Evolutionary conservation across 2,329 filamentous ascomycete genomes (phyloP).

Genomic region (Fusarium dimerum): DNA sequence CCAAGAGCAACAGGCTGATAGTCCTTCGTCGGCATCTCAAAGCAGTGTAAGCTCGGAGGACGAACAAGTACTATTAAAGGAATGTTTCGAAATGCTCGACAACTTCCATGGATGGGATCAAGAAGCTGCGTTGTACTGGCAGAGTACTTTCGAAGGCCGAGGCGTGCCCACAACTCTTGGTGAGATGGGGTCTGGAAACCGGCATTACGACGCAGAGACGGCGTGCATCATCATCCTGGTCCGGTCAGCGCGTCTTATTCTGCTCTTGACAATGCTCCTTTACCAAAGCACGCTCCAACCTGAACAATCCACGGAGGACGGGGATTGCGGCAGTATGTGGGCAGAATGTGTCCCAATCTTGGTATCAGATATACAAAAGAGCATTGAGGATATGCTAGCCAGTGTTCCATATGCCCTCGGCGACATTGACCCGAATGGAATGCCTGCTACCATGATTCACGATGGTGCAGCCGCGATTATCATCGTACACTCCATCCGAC

Average conservation of each 20-base stretch:
- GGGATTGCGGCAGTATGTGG: constrained; percentile 13
- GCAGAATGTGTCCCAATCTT: constrained; percentile 19
- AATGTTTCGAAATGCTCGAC: constrained; percentile 32
- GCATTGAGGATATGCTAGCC: constrained; percentile 34
- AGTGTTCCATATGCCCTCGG: constrained; percentile 35
- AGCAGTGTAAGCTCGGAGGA: constrained; percentile 1
- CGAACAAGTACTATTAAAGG: constrained; percentile 10
- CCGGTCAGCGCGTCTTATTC: constrained; percentile 32
- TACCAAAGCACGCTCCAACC: constrained; percentile 22
- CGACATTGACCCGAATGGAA: constrained; percentile 27
- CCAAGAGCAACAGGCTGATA: not conserved
- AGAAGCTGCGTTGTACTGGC: constrained; percentile 34
- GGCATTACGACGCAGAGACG: constrained; percentile 33
- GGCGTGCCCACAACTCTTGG: constrained; percentile 30
- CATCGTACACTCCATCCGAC: constrained; percentile 33
- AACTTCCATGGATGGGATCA: constrained; percentile 32
- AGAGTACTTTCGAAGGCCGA: constrained; percentile 31
- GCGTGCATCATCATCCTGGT: constrained; percentile 36
- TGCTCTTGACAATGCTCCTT: constrained; percentile 31
- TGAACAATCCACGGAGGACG: not conserved
- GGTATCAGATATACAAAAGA: constrained; percentile 24
- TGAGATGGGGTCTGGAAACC: constrained; percentile 17
- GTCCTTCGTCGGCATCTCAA: not conserved
- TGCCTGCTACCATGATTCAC: constrained; percentile 22
- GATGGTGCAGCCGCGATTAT: constrained; percentile 35